Conservation (phyloP, 345 rosid genomes). For the Lenwebbia sp. region DNA sequence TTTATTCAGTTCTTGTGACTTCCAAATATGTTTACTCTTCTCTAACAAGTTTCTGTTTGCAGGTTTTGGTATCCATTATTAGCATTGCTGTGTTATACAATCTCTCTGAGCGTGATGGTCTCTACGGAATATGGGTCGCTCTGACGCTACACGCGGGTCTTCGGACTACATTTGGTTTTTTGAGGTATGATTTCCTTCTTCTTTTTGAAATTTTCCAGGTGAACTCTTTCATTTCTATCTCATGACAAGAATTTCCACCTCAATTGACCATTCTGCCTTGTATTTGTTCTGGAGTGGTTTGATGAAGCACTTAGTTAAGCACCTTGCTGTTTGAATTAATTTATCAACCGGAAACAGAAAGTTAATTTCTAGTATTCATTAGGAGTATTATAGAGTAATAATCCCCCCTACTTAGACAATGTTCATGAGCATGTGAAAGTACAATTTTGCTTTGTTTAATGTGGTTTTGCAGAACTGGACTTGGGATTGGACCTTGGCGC, state of each 20-base stretch:
- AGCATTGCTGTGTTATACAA: constrained; percentile 42
- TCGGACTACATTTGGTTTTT: constrained; percentile 60
- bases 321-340: neutral
- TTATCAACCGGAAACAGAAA: neutral
- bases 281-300: neutral
- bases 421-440: neutral
- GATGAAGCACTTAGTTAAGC: neutral
- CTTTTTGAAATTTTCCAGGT: too few species aligned
- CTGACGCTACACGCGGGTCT: constrained; percentile 72
- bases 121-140: constrained; percentile 79
- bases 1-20: neutral
- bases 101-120: constrained; percentile 50
- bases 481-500: constrained; percentile 86
- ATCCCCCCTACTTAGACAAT: neutral
- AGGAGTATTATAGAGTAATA: neutral
- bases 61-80: constrained; percentile 55
- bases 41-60: neutral
- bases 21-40: neutral
- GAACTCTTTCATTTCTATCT: neutral
- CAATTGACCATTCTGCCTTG: neutral
- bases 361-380: neutral
- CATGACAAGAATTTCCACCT: neutral
- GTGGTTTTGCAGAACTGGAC: constrained; percentile 58
- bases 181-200: constrained; percentile 40
- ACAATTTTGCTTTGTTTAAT: neutral